Base-by-base conservation (phyloP, 305 asterid genomes). In the Striga hermonthica region DNA sequence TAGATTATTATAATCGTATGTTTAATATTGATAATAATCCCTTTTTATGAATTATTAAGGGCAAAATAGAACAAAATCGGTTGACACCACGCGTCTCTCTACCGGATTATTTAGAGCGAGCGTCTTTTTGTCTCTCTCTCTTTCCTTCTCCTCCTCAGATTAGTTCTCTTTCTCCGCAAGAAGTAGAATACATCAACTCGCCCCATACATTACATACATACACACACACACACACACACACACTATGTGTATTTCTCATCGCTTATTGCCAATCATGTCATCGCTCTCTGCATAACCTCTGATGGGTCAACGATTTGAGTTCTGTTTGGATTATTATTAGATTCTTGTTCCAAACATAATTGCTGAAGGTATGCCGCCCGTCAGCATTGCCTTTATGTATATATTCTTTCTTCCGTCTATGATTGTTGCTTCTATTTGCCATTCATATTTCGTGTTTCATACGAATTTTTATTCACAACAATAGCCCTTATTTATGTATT, bases 11-110 rank as follows among this genome's bases (percentile, higher is more conserved):
- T 22, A 22, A 22, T 22, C 31, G 31, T 22, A 0, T 22, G 31
- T 22, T 22, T 22, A 22, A 22, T 22, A 22, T 22, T 22, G 31
- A 22, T 22, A 22, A 22, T 22, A 22, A 22, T 22, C 31, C 31
- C 31, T 22, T 41, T 41, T 41, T 41, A 10, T 8, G 10, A 41
- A 41, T 41, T 1, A 6, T 6, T 8, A 41, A 41, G 47, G 47
- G 50, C 5, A 45, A 60, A 44, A n/a, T 45, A 53, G 4, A 16
- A 16, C 55, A 7, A 62, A n/a, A 56, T 15, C 62, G n/a, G 47
- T 67, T 64, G 76, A 71, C 79, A 71, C 80, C 82, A 75, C 78
- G 79, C 79, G 78, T 70, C 65, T 58, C 73, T 73, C 75, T 48
- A 48, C 54, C 54, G 22, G 14, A n/a, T 48, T 48, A 48, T 48